phyloP scores from a whole-genome alignment of 306 rosid species.

The Cucurbita moschata region DNA sequence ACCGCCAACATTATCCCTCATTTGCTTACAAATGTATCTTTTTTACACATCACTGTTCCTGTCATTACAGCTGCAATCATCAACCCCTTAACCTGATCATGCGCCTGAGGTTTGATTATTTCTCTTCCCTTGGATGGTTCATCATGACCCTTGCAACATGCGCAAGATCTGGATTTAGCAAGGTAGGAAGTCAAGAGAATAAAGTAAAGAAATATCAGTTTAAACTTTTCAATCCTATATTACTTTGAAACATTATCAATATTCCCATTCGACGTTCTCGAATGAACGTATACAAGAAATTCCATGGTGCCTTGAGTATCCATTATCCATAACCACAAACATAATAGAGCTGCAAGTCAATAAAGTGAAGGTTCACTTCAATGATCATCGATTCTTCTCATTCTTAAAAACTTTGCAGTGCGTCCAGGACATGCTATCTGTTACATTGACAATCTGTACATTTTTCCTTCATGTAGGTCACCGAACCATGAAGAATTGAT shows the following conservation, averaged over 20 bases:
- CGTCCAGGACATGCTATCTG: conserved; percentile 22
- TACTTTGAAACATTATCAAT: neutral
- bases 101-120: neutral
- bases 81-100: neutral
- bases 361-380: conserved; percentile 29
- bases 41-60: neutral
- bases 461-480: conserved; percentile 10
- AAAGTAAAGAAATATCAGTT: neutral
- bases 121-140: neutral
- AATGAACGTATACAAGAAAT: neutral
- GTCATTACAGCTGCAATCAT: neutral
- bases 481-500: neutral
- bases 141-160: conserved; percentile 1
- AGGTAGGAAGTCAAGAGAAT: neutral
- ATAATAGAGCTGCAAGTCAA: conserved; percentile 28
- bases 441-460: conserved; percentile 20
- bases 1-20: neutral
- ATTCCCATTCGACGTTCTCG: neutral
- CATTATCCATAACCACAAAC: conserved; percentile 15
- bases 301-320: neutral
- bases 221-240: neutral
- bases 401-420: conserved; percentile 16
- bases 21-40: neutral
- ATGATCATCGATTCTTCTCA: conserved; percentile 20
- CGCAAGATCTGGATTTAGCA: neutral